Conservation (phyloP, 1,284 basidiomycete genomes). For the Chondrostereum purpureum region DNA sequence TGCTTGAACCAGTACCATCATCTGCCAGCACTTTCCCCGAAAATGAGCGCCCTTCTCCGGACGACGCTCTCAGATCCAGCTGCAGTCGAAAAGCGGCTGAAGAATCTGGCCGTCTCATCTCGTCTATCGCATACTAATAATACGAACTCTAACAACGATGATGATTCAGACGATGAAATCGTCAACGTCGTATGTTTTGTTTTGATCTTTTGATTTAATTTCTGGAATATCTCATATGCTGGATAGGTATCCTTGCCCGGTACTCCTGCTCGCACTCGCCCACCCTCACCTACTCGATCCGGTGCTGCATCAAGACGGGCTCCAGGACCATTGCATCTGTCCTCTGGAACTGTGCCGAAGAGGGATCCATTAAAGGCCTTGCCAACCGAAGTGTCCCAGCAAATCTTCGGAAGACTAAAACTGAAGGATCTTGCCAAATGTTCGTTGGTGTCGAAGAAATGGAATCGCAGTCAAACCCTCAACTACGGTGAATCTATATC, state of each 20-base stretch:
- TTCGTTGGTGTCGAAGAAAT: slow-evolving; percentile 76
- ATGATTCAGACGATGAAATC: slow-evolving; percentile 67
- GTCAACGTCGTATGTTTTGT: slow-evolving; percentile 60
- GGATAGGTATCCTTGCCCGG: slow-evolving; percentile 61
- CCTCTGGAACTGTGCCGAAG: slow-evolving; percentile 20
- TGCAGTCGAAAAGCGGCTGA: slow-evolving; percentile 33
- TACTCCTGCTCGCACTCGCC: slow-evolving; percentile 58
- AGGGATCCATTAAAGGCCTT: slow-evolving; percentile 64
- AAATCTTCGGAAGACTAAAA: slow-evolving; percentile 64
- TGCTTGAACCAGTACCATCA: not conserved
- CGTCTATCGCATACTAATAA: too few species aligned
- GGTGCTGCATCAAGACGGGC: slow-evolving; percentile 38
- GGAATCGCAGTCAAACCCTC: slow-evolving; percentile 80
- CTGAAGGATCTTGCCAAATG: slow-evolving; percentile 68
- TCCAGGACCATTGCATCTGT: slow-evolving; percentile 34
- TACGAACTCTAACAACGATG: slow-evolving; percentile 25
- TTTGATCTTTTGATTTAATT: slow-evolving; percentile 2
- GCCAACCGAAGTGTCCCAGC: slow-evolving; percentile 75
- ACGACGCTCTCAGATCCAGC: slow-evolving; percentile 45
- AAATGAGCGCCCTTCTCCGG: slow-evolving; percentile 68
- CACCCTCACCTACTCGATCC: slow-evolving; percentile 56
- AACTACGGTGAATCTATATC: slow-evolving; percentile 68
- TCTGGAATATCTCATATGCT: slow-evolving; percentile 5
- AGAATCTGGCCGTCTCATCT: slow-evolving; percentile 22
- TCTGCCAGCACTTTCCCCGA: slow-evolving; percentile 18